Evolutionary conservation across 495 filamentous ascomycete species (phyloP).

Genomic region (Xylaria intraflava): DNA sequence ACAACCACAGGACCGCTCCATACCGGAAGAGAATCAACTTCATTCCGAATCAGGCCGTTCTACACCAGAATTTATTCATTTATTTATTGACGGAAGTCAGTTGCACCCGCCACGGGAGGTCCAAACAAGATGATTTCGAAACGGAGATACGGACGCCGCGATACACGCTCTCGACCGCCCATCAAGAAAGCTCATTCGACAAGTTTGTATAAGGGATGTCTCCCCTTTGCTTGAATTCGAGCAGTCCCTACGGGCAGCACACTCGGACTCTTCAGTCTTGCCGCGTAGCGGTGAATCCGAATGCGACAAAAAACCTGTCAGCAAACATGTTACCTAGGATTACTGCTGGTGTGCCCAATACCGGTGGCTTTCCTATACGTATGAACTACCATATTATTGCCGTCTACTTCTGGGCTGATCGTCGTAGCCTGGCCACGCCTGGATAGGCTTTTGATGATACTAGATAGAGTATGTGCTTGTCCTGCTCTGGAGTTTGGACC

Average conservation of each 20-base stretch:
- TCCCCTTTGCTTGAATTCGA: neutral
- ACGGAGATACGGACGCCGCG: conserved; percentile 28
- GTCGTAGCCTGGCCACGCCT: neutral
- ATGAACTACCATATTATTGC: neutral
- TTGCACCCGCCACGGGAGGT: neutral
- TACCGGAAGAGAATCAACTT: no score
- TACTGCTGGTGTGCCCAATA: neutral
- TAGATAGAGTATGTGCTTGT: conserved; percentile 1
- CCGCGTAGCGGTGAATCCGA: conserved; percentile 1
- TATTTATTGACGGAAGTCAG: no score
- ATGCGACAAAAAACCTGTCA: neutral
- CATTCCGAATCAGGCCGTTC: neutral
- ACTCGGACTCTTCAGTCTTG: conserved; percentile 21
- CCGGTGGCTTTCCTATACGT: conserved; percentile 1
- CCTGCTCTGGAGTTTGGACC: conserved; percentile 2
- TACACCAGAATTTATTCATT: neutral
- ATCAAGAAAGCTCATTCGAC: conserved; percentile 18
- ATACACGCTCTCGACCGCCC: conserved; percentile 24
- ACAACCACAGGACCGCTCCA: no score
- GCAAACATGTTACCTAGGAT: neutral
- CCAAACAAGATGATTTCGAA: conserved; percentile 22
- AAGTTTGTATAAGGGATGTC: conserved; percentile 27
- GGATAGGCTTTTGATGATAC: neutral
- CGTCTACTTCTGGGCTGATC: neutral
- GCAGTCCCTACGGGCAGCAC: conserved; percentile 12